Evolutionary conservation across 139 green algal species (phyloP).

Genomic region (Chlorella sp.): DNA sequence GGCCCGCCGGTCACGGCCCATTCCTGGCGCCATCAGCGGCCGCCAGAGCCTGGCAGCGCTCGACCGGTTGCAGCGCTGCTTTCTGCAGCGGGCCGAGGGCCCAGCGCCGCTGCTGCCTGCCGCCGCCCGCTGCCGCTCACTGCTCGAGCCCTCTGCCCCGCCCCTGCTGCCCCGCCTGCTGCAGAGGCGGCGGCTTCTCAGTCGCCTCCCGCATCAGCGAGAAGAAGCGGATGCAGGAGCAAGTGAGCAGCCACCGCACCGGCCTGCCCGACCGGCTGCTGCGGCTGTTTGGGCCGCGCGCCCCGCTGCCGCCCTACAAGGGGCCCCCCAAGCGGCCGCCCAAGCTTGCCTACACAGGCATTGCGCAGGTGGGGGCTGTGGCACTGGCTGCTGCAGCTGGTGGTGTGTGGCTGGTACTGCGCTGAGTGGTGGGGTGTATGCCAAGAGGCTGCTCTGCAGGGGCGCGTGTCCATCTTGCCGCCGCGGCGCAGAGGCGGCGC

Average conservation of each 20-base stretch:
- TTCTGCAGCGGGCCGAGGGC: too few relatives aligned
- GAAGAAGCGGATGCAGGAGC: slow-evolving; percentile 60
- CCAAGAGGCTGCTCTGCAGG: too few relatives aligned
- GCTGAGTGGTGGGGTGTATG: too few relatives aligned
- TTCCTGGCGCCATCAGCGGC: too few relatives aligned
- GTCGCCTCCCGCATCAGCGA: slow-evolving; percentile 39
- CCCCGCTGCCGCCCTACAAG: slow-evolving; percentile 37
- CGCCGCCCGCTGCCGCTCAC: neutral
- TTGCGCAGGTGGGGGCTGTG: slow-evolving; percentile 43
- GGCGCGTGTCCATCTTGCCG: too few relatives aligned
- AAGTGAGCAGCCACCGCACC: slow-evolving; percentile 72
- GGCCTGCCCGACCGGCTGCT: slow-evolving; percentile 81
- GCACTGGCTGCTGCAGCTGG: too few relatives aligned
- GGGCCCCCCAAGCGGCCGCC: slow-evolving; percentile 41
- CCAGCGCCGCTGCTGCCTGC: neutral
- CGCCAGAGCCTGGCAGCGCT: too few relatives aligned
- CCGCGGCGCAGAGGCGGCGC: too few relatives aligned
- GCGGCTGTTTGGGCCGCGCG: slow-evolving; percentile 73
- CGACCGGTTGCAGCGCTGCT: too few relatives aligned
- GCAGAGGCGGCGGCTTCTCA: slow-evolving; percentile 31
- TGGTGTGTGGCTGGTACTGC: too few relatives aligned
- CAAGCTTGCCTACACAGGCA: slow-evolving; percentile 61
- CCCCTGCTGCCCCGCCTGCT: neutral
- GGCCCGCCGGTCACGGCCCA: too few relatives aligned
- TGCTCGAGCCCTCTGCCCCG: neutral